These are phyloP conservation scores for Forsythia suspensa DNA, from an alignment of 257 asterid genomes.

Conservation along the genomic window DNA sequence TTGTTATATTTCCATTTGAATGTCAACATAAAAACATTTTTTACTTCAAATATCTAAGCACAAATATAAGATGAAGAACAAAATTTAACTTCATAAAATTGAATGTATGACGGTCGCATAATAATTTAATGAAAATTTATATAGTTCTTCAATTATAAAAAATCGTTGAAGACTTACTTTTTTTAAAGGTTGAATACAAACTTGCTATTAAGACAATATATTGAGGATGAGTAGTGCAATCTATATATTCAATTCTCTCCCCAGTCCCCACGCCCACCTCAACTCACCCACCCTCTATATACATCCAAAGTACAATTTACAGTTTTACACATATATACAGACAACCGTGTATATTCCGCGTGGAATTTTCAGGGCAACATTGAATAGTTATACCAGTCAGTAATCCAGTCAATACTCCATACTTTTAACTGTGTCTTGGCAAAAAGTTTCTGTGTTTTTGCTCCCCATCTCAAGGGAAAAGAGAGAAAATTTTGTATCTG, in stretches of 20 bases:
- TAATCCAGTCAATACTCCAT: not conserved
- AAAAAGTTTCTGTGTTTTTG: not conserved
- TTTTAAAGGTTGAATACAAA: not conserved
- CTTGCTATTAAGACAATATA: not conserved
- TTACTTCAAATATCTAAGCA: not conserved
- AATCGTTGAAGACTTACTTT: not conserved
- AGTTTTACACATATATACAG: not conserved
- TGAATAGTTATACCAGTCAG: not conserved
- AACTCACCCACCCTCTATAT: too few species aligned
- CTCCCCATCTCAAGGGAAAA: not conserved
- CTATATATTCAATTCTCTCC: too few species aligned
- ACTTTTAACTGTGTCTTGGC: not conserved
- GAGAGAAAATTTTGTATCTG: not conserved
- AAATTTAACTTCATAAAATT: not conserved
- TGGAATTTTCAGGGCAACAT: not conserved
- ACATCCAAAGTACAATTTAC: not conserved
- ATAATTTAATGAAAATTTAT: too few species aligned
- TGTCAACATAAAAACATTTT: not conserved
- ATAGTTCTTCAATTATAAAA: not conserved
- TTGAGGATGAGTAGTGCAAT: not conserved
- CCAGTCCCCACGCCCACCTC: too few species aligned
- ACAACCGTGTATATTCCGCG: not conserved
- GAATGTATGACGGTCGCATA: not conserved
- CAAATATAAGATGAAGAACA: too few species aligned
- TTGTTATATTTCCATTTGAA: too few species aligned